Evolutionary conservation across 2,329 filamentous ascomycete genomes (phyloP), one percentile per base, ranked within the genome.

Genomic region (Penicillium corylophilum): DNA sequence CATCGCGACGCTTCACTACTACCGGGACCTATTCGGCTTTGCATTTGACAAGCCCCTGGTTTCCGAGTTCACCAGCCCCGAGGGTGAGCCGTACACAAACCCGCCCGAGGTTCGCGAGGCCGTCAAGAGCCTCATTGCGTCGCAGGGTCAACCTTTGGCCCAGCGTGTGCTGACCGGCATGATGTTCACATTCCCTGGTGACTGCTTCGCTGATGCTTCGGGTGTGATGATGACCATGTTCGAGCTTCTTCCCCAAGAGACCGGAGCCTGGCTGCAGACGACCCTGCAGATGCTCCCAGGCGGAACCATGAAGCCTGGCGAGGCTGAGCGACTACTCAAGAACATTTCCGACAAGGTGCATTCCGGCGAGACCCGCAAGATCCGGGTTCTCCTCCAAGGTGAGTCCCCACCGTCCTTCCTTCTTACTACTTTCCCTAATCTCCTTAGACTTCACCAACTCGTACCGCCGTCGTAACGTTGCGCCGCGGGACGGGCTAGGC

Each of bases 111-210:
- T 96, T 22, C 87, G 85, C 60, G 78, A 79, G 29, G 82, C 86
- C 7, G 87, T 97, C 52, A 89, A 87, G 70, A 80, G 83, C 54
- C 80, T 96, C 46, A 76, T 95, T 22, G 59, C 80, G 2, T 75
- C 79, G 1, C 85, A 91, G 57, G 91, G 94, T 33, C 86, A 90
- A 64, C 77, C 84, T 50, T 79, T 99, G 24, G 86, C 94, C 7
- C 93, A 96, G 73, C 88, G 92, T 57, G 86, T 95, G 51, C 81
- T 99, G 76, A 94, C 92, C 1, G 94, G 94, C 54, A 95, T 99
- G 92, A 97, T 99, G 93, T 96, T 96, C 70, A 95, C 88, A 0
- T 99, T 99, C 75, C 95, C 94, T 0, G 84, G 89, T 39, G 94
- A 97, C 71, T 96, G 92, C 74, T 95, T 97, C 67, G 87, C 92